Base-by-base conservation (phyloP, 805 yeast species). In the Candida stauntonica region DNA sequence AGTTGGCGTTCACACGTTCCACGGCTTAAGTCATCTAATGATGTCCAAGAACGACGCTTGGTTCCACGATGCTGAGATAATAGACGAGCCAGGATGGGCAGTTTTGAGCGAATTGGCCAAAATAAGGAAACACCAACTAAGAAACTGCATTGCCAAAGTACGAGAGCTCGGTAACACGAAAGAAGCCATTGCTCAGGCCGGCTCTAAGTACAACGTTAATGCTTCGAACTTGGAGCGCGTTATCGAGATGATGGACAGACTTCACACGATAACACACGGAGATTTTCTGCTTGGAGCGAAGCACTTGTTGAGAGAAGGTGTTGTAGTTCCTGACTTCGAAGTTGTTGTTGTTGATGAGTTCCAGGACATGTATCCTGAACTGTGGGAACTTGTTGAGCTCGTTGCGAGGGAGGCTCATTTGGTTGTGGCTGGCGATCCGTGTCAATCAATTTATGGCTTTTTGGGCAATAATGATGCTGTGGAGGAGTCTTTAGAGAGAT, bases 401-500 rank as follows among this genome's bases (percentile, higher is more conserved):
- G 59, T 75, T 3, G 46, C 67, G 0, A 42, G 41, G 7, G 48
- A 50, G 3, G 68, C 73, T 37, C 88, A 83, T 54, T 50, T 84
- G 26, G 71, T 81, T 2, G 56, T 83, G 15, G 81, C 87, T 4
- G 89, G 89, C 1, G 91, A 84, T 58, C 73, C 78, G 1, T 68
- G 77, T 53, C 91, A 84, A 58, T 70, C 83, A 36, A 79, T 84
- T 20, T 84, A 80, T 54, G 78, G 68, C 20, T 84, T 84, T 53
- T 52, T 81, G 29, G 86, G 86, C 0, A 66, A 80, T 0, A 63
- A 66, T 30, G 64, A 66, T 2, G 36, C 54, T 4, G 60, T 64
- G 3, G 55, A 71, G 11, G 28, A 43, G 4, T 33, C 46, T 4
- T 41, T 68, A 8, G 47, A 50, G 3, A 18, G 33, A n/a, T 24